These are phyloP conservation scores for Isabelozyma heimii DNA, from an alignment of 805 yeast species.

Conservation along the genomic window DNA sequence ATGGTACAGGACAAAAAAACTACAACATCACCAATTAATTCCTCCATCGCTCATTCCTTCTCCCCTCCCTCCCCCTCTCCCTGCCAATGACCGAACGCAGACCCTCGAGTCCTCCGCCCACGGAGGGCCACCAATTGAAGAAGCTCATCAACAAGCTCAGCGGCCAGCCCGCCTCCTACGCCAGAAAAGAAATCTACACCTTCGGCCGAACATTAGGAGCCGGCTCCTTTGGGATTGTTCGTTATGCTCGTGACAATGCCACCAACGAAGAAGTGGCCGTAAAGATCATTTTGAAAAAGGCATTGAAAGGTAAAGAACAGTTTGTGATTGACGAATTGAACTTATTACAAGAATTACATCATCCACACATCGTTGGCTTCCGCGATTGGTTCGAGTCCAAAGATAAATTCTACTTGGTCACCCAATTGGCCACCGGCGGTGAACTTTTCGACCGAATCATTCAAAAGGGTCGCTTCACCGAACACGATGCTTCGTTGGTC, in stretches of 20 bases:
- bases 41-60: not conserved
- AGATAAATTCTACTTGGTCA: slow-evolving; percentile 89
- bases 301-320: slow-evolving; percentile 73
- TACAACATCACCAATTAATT: too few relatives aligned
- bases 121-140: slow-evolving; percentile 22
- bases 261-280: slow-evolving; percentile 77
- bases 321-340: slow-evolving; percentile 77
- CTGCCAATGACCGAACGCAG: not conserved
- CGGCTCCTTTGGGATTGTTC: slow-evolving; percentile 91
- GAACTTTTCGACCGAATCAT: slow-evolving; percentile 89
- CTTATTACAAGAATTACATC: slow-evolving; percentile 63
- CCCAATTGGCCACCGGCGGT: slow-evolving; percentile 95
- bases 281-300: slow-evolving; percentile 83
- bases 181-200: slow-evolving; percentile 64
- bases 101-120: not conserved
- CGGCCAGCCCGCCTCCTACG: slow-evolving; percentile 72
- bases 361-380: slow-evolving; percentile 86
- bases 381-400: slow-evolving; percentile 91
- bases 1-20: not conserved
- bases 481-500: slow-evolving; percentile 77
- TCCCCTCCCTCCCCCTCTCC: not conserved
- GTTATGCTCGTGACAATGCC: slow-evolving; percentile 58
- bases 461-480: slow-evolving; percentile 80
- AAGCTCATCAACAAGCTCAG: slow-evolving; percentile 52
- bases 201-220: slow-evolving; percentile 90